Conservation (phyloP, 306 rosid genomes). For the Cicer judaicum region DNA sequence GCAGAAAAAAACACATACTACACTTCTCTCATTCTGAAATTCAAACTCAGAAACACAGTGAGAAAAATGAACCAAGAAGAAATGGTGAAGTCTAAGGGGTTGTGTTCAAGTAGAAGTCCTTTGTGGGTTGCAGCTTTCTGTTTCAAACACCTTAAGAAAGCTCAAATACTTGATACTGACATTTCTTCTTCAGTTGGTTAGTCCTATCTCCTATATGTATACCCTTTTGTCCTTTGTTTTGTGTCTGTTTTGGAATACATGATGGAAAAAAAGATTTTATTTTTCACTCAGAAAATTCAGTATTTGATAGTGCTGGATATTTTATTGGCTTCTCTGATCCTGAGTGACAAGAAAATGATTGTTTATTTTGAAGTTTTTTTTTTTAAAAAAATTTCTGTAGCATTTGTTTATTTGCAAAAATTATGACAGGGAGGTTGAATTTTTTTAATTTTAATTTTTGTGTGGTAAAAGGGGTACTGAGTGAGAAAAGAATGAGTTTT, state of each 20-base stretch:
- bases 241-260: slow-evolving; percentile 6
- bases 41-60: neutral
- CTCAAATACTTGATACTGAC: slow-evolving; percentile 64
- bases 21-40: neutral
- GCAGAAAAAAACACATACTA: neutral
- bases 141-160: slow-evolving; percentile 72
- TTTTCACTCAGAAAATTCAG: slow-evolving; percentile 1
- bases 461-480: neutral
- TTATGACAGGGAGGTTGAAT: neutral
- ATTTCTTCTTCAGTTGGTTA: slow-evolving; percentile 72
- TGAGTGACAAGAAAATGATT: neutral
- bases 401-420: neutral
- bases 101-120: slow-evolving; percentile 55
- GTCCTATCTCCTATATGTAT: slow-evolving; percentile 25
- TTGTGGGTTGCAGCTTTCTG: slow-evolving; percentile 79
- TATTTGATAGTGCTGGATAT: neutral
- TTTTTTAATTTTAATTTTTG: slow-evolving; percentile 3
- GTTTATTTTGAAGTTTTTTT: neutral
- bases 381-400: neutral
- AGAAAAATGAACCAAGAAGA: neutral
- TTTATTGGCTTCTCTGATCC: slow-evolving; percentile 2
- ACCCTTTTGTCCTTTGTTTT: neutral
- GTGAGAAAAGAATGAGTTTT: neutral
- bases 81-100: slow-evolving; percentile 59
- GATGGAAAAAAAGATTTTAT: neutral